A percentile compares a stretch with the other conserved stretches of the same genome.
phyloP scores from a whole-genome alignment of 106 monocot species.

The Amphibolis antarctica region DNA sequence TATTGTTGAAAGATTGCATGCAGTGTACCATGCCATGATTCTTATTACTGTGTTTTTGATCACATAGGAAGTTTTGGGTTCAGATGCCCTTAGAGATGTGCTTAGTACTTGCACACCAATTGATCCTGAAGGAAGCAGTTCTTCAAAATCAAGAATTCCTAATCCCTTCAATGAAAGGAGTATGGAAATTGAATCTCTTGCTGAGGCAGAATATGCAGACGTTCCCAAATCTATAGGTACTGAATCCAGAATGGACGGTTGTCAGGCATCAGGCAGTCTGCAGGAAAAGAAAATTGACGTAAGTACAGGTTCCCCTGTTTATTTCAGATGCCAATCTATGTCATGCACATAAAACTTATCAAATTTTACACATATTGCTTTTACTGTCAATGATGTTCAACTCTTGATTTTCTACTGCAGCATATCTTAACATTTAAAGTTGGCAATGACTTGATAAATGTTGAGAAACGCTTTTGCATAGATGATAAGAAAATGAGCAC shows the following conservation, averaged over 20 bases:
- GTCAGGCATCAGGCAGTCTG: background rate
- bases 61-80: background rate
- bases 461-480: conserved; percentile 43
- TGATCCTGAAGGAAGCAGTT: conserved; percentile 7
- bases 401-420: conserved; percentile 19
- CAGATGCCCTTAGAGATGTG: conserved; percentile 4
- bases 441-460: conserved; percentile 32
- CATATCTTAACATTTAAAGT: conserved; percentile 43
- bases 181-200: background rate
- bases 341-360: background rate
- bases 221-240: background rate
- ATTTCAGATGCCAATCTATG: background rate
- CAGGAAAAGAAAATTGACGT: background rate
- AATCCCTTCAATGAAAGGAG: background rate
- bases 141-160: conserved; percentile 2
- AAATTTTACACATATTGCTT: too few species aligned
- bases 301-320: background rate
- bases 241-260: conserved; percentile 2
- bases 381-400: background rate
- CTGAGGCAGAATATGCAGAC: background rate
- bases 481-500: conserved; percentile 31
- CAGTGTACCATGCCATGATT: background rate
- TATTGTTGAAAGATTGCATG: background rate
- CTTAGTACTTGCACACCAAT: conserved; percentile 8
- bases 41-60: background rate